Conservation (phyloP, 2,329 filamentous ascomycete species). For the Elsinoe batatas region DNA sequence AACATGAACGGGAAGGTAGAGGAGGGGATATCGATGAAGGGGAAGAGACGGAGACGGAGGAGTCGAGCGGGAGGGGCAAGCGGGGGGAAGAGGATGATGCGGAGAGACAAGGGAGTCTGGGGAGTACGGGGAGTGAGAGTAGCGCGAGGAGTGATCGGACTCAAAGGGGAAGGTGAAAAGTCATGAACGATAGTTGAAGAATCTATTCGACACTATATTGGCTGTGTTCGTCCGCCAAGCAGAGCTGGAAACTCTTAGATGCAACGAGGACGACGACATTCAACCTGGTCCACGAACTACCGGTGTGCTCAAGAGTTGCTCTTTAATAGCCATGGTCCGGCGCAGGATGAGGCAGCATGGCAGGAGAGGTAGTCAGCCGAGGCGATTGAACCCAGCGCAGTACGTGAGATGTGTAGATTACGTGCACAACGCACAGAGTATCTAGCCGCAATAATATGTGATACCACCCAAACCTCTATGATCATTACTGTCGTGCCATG, state of each 20-base stretch:
- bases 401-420: background rate
- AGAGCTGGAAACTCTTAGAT: too few relatives aligned
- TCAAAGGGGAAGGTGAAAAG: background rate
- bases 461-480: too few relatives aligned
- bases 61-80: background rate
- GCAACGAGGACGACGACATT: too few relatives aligned
- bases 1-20: conserved; percentile 8
- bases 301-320: too few relatives aligned
- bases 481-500: too few relatives aligned
- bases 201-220: too few relatives aligned
- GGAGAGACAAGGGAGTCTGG: background rate
- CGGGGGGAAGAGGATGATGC: background rate
- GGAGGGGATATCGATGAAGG: conserved; percentile 6
- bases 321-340: too few relatives aligned
- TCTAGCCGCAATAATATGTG: background rate
- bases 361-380: background rate
- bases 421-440: background rate
- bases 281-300: too few relatives aligned
- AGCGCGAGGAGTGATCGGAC: conserved; percentile 2
- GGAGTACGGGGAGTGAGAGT: background rate
- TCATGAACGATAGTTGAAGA: background rate
- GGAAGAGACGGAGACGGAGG: conserved; percentile 16
- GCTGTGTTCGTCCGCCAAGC: too few relatives aligned
- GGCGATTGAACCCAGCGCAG: background rate
- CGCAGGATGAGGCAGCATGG: background rate